Conservation (phyloP, 2,329 filamentous ascomycete species). For the Pestalotiopsis fici region DNA sequence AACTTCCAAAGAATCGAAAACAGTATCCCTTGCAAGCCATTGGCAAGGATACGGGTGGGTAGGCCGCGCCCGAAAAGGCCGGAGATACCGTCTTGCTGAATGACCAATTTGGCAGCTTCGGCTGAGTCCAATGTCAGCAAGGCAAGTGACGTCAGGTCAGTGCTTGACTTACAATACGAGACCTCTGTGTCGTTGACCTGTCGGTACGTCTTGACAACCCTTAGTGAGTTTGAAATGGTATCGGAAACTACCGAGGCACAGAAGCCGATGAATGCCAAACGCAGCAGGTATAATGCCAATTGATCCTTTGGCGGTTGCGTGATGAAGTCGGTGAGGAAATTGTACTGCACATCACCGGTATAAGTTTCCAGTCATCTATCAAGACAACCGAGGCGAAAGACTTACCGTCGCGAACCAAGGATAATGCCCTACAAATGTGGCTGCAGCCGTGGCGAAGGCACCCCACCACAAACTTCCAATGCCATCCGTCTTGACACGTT, state of each 20-base stretch:
- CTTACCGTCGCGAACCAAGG: slow-evolving; percentile 50
- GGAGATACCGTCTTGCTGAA: slow-evolving; percentile 40
- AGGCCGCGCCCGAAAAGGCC: slow-evolving; percentile 47
- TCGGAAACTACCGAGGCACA: slow-evolving; percentile 46
- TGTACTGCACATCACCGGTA: slow-evolving; percentile 34
- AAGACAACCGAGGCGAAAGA: not conserved
- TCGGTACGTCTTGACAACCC: slow-evolving; percentile 50
- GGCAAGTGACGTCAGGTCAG: not conserved
- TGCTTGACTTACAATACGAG: slow-evolving; percentile 39
- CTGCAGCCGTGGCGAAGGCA: slow-evolving; percentile 47
- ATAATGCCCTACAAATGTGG: slow-evolving; percentile 50
- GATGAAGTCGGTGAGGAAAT: slow-evolving; percentile 39
- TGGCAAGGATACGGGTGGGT: slow-evolving; percentile 47
- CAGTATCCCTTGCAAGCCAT: slow-evolving; percentile 46
- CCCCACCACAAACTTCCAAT: slow-evolving; percentile 51
- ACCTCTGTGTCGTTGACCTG: slow-evolving; percentile 49
- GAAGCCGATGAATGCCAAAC: slow-evolving; percentile 44
- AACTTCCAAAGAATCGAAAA: slow-evolving; percentile 52
- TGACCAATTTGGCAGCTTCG: slow-evolving; percentile 41
- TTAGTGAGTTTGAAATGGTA: slow-evolving; percentile 46
- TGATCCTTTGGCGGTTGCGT: slow-evolving; percentile 40
- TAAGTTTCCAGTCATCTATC: not conserved
- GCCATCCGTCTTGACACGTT: slow-evolving; percentile 43
- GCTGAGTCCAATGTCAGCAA: slow-evolving; percentile 24
- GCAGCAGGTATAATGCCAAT: slow-evolving; percentile 41